A percentile compares a stretch with the other conserved stretches of the same genome.
Conservation (phyloP, 306 rosid species). For the Pterocarpus santalinus region DNA sequence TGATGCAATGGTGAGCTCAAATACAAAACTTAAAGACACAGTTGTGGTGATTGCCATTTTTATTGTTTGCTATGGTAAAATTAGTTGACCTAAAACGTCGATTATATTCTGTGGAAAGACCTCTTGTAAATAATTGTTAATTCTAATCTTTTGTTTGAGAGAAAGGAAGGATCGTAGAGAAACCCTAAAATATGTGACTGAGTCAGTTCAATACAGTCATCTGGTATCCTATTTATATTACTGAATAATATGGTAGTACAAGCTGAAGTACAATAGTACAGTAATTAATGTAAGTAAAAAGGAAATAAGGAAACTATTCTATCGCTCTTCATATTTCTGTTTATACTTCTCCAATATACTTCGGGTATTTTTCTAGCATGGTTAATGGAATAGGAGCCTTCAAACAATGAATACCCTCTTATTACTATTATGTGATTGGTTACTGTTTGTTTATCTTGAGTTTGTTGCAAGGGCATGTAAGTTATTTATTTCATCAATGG, state of each 20-base stretch:
- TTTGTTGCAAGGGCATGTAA: slow-evolving; percentile 24
- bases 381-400: slow-evolving; percentile 24
- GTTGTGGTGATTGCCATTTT: slow-evolving; percentile 30
- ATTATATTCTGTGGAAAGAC: not conserved
- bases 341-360: not conserved
- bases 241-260: not conserved
- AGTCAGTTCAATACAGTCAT: slow-evolving; percentile 1
- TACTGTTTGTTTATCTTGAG: slow-evolving; percentile 39
- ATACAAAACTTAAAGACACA: slow-evolving; percentile 26
- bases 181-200: slow-evolving; percentile 30
- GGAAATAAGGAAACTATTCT: slow-evolving; percentile 3
- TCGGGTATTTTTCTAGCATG: slow-evolving; percentile 1
- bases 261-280: not conserved
- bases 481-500: slow-evolving; percentile 40
- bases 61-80: slow-evolving; percentile 35
- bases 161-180: slow-evolving; percentile 6
- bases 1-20: slow-evolving; percentile 71
- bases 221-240: slow-evolving; percentile 3
- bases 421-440: slow-evolving; percentile 30
- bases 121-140: slow-evolving; percentile 25
- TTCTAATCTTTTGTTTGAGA: slow-evolving; percentile 16
- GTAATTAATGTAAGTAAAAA: slow-evolving; percentile 8
- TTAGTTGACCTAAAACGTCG: slow-evolving; percentile 15
- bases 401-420: slow-evolving; percentile 3
- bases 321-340: not conserved